phyloP scores from a whole-genome alignment of 495 filamentous ascomycete genomes.

The Aspergillus panamensis region DNA sequence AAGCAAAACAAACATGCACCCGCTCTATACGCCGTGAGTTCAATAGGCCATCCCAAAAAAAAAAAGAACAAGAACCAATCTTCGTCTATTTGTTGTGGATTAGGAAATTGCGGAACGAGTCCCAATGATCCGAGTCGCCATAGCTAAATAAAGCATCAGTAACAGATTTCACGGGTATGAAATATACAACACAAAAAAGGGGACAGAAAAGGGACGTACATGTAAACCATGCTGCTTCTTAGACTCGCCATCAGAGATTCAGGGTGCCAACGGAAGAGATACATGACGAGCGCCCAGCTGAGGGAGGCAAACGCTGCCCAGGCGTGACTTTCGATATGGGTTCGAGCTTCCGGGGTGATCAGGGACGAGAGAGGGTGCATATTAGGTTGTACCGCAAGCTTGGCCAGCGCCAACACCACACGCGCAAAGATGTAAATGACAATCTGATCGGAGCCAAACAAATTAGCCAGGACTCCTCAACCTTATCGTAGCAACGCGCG shows the following conservation, averaged over 20 bases:
- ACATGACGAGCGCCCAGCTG: slow-evolving; percentile 94
- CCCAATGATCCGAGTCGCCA: slow-evolving; percentile 76
- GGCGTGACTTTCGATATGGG: slow-evolving; percentile 60
- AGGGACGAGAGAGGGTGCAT: slow-evolving; percentile 43
- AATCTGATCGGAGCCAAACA: slow-evolving; percentile 52
- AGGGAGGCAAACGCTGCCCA: slow-evolving; percentile 89
- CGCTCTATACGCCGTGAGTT: slow-evolving; percentile 35
- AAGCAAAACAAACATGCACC: slow-evolving; percentile 18
- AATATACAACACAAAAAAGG: slow-evolving; percentile 6
- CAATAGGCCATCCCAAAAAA: slow-evolving; percentile 8
- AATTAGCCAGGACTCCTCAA: background rate
- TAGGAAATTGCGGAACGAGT: slow-evolving; percentile 71
- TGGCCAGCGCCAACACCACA: slow-evolving; percentile 77
- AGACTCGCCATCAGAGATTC: slow-evolving; percentile 85
- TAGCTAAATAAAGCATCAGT: slow-evolving; percentile 46
- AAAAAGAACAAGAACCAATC: slow-evolving; percentile 3
- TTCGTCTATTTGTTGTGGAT: slow-evolving; percentile 73
- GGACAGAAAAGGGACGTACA: slow-evolving; percentile 69
- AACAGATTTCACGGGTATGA: slow-evolving; percentile 25
- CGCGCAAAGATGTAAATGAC: slow-evolving; percentile 97
- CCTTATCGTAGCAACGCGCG: background rate
- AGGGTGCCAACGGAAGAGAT: slow-evolving; percentile 86
- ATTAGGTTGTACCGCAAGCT: slow-evolving; percentile 69
- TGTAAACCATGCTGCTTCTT: slow-evolving; percentile 96
- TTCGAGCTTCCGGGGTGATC: slow-evolving; percentile 41